Percentiles rank a stretch among this genome's conserved stretches.
These are phyloP conservation scores for Raphanus raphanistrum DNA, from an alignment of 345 rosid species.

Conservation along the genomic window DNA sequence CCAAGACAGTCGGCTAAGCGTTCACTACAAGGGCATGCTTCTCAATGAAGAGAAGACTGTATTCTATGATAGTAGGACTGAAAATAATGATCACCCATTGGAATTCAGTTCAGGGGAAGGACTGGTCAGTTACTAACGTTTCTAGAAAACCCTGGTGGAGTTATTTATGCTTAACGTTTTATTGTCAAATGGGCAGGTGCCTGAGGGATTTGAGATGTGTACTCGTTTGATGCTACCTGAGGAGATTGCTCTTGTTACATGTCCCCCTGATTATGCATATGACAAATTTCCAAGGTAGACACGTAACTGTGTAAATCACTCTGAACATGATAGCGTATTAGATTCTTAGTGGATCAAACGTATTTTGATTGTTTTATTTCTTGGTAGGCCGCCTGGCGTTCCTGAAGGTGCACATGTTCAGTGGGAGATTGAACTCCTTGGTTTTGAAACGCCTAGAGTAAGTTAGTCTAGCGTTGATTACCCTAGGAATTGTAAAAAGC, in stretches of 20 bases:
- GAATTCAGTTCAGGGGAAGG: constrained; percentile 99
- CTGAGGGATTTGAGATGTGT: constrained; percentile 98
- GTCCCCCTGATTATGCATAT: constrained; percentile 97
- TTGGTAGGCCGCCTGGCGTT: constrained; percentile 70
- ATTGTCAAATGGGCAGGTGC: constrained; percentile 53
- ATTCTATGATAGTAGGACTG: constrained; percentile 74
- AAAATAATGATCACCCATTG: constrained; percentile 76
- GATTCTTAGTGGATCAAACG: neutral
- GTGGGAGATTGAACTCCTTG: constrained; percentile 97
- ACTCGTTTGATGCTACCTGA: constrained; percentile 95
- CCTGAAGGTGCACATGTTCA: constrained; percentile 87
- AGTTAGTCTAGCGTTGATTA: constrained; percentile 24
- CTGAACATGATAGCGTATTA: constrained; percentile 9
- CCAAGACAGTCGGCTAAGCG: constrained; percentile 73
- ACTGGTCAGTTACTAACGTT: constrained; percentile 52
- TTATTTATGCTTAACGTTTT: neutral
- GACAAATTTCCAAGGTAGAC: constrained; percentile 82
- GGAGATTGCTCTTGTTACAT: constrained; percentile 85
- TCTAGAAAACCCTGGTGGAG: neutral
- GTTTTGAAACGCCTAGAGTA: constrained; percentile 95
- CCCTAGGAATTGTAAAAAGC: neutral
- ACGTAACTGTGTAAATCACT: constrained; percentile 11
- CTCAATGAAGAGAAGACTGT: constrained; percentile 72
- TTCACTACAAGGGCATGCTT: constrained; percentile 91
- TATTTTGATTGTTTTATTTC: constrained; percentile 10